Evolutionary conservation across 371 early-diverging fungal genomes (phyloP), one percentile per base, ranked within the genome.

Genomic region (Chytridiales sp.): DNA sequence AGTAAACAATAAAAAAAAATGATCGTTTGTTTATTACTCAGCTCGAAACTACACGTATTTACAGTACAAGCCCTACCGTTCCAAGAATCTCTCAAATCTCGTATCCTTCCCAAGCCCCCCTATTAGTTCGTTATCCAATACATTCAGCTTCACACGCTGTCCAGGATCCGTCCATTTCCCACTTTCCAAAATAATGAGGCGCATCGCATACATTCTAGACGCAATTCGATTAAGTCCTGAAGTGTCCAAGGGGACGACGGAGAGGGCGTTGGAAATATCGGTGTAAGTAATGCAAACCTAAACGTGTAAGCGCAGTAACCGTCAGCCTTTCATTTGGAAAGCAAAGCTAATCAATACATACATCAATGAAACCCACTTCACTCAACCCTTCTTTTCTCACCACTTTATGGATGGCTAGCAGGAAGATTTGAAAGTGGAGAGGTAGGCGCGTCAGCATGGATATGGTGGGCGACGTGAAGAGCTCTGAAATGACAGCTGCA

Each of bases 341-440:
- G n/a, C n/a, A n/a, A n/a, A n/a, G n/a, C n/a, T 15, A 3, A 11
- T 0, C 27, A 35, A 50, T 3, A 26, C 76, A 70, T 30, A 86
- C 87, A 48, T 88, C 87, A 0, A 82, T 85, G 64, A 91, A 85
- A 27, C 86, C 79, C 0, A 88, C 86, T 47, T 93, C 91, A n/a
- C 83, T 80, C 8, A 82, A 48, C 4, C 94, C 95, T 0, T 76
- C 71, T 8, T 81, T 78, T 27, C 91, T 78, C 8, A 88, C 66
- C 21, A 78, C 72, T 8, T 83, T 77, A 39, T 87, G 75, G 35
- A 92, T 67, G 0, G 92, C 80, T 0, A 90, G 80, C 30, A 96
- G 60, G 54, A 94, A 93, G 22, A 93, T 60, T 64, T 92, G 90
- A 62, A 93, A 94, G 63, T 93, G 93, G 26, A 85, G 57, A 0